These are phyloP conservation scores for Coemansia sp. DNA, from an alignment of 192 early-diverging fungal genomes.

Conservation along the genomic window DNA sequence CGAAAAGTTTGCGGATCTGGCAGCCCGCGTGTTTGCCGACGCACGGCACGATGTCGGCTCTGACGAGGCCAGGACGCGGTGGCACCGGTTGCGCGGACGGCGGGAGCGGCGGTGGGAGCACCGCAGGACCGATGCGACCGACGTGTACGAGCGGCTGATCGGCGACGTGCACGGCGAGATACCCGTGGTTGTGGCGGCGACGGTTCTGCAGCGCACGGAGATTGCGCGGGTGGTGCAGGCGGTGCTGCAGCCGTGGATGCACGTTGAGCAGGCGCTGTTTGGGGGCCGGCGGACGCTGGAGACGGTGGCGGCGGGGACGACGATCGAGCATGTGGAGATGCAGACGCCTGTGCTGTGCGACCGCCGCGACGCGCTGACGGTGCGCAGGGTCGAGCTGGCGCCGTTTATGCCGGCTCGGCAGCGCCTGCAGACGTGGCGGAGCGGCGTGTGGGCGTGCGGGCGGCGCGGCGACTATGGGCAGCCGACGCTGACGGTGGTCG, in stretches of 20 bases:
- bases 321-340: slow-evolving; percentile 22
- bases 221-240: slow-evolving; percentile 10
- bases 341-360: slow-evolving; percentile 31
- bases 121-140: background rate
- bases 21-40: slow-evolving; percentile 27
- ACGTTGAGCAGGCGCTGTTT: slow-evolving; percentile 29
- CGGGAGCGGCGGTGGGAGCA: background rate
- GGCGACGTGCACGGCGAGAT: slow-evolving; percentile 23
- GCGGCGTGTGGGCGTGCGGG: background rate
- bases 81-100: slow-evolving; percentile 13
- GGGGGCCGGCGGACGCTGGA: slow-evolving; percentile 29
- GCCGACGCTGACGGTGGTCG: slow-evolving; percentile 31
- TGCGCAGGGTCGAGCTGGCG: slow-evolving; percentile 12
- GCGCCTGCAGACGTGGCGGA: slow-evolving; percentile 39
- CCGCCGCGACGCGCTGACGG: slow-evolving; percentile 37
- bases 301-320: slow-evolving; percentile 10
- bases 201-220: slow-evolving; percentile 27
- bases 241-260: slow-evolving; percentile 15
- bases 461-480: slow-evolving; percentile 30
- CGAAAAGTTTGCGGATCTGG: slow-evolving; percentile 18
- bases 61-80: slow-evolving; percentile 20
- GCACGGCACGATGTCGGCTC: slow-evolving; percentile 30
- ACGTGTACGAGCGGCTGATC: slow-evolving; percentile 21
- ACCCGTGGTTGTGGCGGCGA: slow-evolving; percentile 28
- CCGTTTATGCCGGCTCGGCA: slow-evolving; percentile 30